A percentile compares a stretch with the other conserved stretches of the same genome.
These are phyloP conservation scores for Aspergillus spinulosporus DNA, from an alignment of 2,329 filamentous ascomycete genomes.

Conservation along the genomic window DNA sequence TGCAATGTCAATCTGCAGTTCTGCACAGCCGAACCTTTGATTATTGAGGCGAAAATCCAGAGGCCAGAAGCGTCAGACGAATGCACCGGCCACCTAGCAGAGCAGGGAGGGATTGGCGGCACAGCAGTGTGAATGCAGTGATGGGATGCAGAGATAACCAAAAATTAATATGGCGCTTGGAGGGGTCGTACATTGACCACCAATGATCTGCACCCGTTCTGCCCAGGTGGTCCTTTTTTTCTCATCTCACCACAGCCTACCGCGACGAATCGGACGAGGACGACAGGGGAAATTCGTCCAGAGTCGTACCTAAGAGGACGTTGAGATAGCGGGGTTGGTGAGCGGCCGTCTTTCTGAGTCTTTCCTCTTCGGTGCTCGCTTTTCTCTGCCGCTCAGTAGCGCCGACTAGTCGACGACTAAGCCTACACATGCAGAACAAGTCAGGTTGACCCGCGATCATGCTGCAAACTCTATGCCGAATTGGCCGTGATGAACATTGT, in stretches of 20 bases:
- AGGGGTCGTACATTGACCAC: not conserved
- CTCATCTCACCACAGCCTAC: not conserved
- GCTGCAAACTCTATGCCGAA: constrained; percentile 12
- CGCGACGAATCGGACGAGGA: constrained; percentile 7
- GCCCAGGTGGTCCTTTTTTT: constrained; percentile 8
- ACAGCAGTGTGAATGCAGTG: constrained; percentile 1
- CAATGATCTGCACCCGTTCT: not conserved
- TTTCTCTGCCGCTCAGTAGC: constrained; percentile 6
- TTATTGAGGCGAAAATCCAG: constrained; percentile 6
- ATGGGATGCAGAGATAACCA: constrained; percentile 10
- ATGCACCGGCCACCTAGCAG: constrained; percentile 1
- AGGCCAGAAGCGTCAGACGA: constrained; percentile 4
- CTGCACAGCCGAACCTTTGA: constrained; percentile 2
- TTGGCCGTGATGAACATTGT: not conserved
- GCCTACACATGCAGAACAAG: constrained; percentile 15
- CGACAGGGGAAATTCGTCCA: constrained; percentile 1
- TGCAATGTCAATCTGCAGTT: constrained; percentile 9
- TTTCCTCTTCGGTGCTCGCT: constrained; percentile 3
- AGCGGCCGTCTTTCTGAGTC: not conserved
- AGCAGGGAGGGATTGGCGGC: constrained; percentile 10
- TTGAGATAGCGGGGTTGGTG: constrained; percentile 8
- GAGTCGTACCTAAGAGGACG: constrained; percentile 3
- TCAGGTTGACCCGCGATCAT: constrained; percentile 12
- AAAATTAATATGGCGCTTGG: not conserved
- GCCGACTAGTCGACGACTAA: not conserved